These are phyloP conservation scores for Penicillium bovifimosum DNA, from an alignment of 495 filamentous ascomycete species.

Conservation along the genomic window DNA sequence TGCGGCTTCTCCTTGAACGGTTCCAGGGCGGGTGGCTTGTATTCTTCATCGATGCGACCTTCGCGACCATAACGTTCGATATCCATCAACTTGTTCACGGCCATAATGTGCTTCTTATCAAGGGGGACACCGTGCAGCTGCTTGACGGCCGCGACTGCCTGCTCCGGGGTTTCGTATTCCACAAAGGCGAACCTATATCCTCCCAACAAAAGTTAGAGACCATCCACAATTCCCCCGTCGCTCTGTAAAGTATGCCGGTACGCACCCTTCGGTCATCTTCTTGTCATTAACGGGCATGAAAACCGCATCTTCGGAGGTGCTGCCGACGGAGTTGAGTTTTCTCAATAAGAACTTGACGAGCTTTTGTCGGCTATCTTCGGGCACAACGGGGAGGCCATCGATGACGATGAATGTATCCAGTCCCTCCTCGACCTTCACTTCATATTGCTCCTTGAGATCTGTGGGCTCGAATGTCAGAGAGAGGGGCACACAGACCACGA, in stretches of 20 bases:
- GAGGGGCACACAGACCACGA: slow-evolving; percentile 22
- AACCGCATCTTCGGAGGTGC: slow-evolving; percentile 76
- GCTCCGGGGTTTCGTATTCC: slow-evolving; percentile 87
- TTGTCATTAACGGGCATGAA: slow-evolving; percentile 88
- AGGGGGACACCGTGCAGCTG: slow-evolving; percentile 74
- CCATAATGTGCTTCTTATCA: slow-evolving; percentile 91
- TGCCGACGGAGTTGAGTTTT: slow-evolving; percentile 80
- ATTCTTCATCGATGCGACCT: slow-evolving; percentile 86
- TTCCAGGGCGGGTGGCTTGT: slow-evolving; percentile 69
- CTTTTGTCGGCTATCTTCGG: slow-evolving; percentile 78
- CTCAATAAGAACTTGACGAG: slow-evolving; percentile 90
- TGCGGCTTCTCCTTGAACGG: slow-evolving; percentile 89
- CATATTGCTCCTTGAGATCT: slow-evolving; percentile 88
- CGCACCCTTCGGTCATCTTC: slow-evolving; percentile 77
- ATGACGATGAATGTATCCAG: slow-evolving; percentile 93
- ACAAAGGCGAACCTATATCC: slow-evolving; percentile 78
- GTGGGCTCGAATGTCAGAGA: slow-evolving; percentile 24
- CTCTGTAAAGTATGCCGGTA: slow-evolving; percentile 13
- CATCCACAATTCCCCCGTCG: slow-evolving; percentile 8
- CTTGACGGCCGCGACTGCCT: slow-evolving; percentile 83
- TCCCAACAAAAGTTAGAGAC: slow-evolving; percentile 1
- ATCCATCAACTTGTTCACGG: slow-evolving; percentile 96
- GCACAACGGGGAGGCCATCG: slow-evolving; percentile 84
- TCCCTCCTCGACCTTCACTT: slow-evolving; percentile 92
- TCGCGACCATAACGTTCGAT: slow-evolving; percentile 94